These are phyloP conservation scores for Bipolaris cookei DNA, from an alignment of 2,329 filamentous ascomycete genomes.

Conservation along the genomic window DNA sequence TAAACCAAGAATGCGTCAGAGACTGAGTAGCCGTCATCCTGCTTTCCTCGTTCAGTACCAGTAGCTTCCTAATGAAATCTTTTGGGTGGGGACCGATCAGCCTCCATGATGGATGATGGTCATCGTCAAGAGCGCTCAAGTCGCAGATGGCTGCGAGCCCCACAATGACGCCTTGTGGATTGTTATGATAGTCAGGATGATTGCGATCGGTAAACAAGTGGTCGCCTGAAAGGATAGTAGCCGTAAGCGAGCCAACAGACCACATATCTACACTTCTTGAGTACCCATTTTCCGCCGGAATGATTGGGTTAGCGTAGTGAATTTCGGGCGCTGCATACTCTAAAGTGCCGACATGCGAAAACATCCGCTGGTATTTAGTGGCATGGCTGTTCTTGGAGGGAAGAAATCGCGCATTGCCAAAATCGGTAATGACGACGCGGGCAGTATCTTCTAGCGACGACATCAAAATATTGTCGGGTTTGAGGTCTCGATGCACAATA, in stretches of 20 bases:
- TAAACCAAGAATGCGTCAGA: slow-evolving; percentile 63
- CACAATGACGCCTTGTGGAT: slow-evolving; percentile 40
- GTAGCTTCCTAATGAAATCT: slow-evolving; percentile 60
- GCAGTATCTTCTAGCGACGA: slow-evolving; percentile 58
- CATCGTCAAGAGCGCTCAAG: slow-evolving; percentile 53
- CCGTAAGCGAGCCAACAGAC: slow-evolving; percentile 64
- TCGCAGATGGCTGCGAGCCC: slow-evolving; percentile 50
- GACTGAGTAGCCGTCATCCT: slow-evolving; percentile 63
- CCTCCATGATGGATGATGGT: slow-evolving; percentile 51
- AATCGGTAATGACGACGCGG: slow-evolving; percentile 66
- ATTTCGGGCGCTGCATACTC: slow-evolving; percentile 64
- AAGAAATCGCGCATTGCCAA: slow-evolving; percentile 61
- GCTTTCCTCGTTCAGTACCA: slow-evolving; percentile 57
- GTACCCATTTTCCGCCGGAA: slow-evolving; percentile 53
- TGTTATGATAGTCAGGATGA: slow-evolving; percentile 34
- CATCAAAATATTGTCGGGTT: slow-evolving; percentile 69
- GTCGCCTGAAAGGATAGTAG: slow-evolving; percentile 59
- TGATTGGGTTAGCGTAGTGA: slow-evolving; percentile 38
- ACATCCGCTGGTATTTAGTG: slow-evolving; percentile 54
- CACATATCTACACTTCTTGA: slow-evolving; percentile 67
- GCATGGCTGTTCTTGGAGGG: slow-evolving; percentile 19
- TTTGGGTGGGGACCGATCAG: slow-evolving; percentile 54
- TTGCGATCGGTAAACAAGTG: slow-evolving; percentile 53
- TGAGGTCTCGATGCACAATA: slow-evolving; percentile 68
- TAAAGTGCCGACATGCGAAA: slow-evolving; percentile 60